Percentiles rank a stretch among this genome's conserved stretches.
Evolutionary conservation across 2,329 filamentous ascomycete genomes (phyloP).

Genomic region (Fusarium foetens): DNA sequence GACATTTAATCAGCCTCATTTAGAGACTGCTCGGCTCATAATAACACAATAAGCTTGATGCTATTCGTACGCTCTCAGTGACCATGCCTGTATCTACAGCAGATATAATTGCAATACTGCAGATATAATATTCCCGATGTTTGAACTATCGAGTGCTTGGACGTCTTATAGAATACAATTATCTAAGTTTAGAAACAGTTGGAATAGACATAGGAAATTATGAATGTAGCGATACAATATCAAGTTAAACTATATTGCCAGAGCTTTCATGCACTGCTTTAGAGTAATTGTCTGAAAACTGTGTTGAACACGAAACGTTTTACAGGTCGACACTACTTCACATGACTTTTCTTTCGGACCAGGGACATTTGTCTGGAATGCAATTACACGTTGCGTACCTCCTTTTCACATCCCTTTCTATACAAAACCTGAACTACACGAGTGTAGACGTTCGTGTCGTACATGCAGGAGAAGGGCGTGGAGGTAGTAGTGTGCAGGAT

Average conservation of each 20-base stretch:
- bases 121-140: neutral
- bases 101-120: neutral
- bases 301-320: neutral
- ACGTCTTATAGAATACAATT: neutral
- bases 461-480: neutral
- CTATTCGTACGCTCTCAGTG: neutral
- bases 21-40: too few relatives aligned
- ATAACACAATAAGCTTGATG: too few relatives aligned
- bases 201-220: too few relatives aligned
- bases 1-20: neutral
- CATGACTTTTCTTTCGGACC: neutral
- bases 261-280: neutral
- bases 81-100: neutral
- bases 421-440: neutral
- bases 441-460: neutral
- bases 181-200: neutral
- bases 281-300: neutral
- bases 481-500: neutral
- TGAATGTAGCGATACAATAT: neutral
- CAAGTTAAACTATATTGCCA: neutral
- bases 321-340: neutral
- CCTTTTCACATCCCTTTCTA: conserved; percentile 2
- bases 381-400: neutral
- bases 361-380: conserved; percentile 15
- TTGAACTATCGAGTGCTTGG: neutral